These are phyloP conservation scores for Puccinellia tenuiflora DNA, from an alignment of 176 grass and related monocot species.

Conservation along the genomic window DNA sequence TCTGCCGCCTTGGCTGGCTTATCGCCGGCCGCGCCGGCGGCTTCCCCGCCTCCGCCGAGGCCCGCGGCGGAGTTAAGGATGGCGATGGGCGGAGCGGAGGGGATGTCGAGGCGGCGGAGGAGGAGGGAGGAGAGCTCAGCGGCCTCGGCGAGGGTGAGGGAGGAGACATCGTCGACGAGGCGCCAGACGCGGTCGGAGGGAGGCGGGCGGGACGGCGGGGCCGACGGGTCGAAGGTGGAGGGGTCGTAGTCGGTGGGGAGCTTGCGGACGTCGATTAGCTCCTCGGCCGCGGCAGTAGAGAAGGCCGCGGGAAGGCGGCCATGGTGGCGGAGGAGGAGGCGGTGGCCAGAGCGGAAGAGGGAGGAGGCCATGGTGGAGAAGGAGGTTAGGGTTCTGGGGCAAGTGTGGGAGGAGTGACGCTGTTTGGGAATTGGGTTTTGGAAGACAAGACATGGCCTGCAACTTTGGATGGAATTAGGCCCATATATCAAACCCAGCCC, in stretches of 20 bases:
- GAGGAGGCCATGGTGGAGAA: slow-evolving; percentile 32
- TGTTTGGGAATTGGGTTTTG: slow-evolving; percentile 1
- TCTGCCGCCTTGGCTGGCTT: slow-evolving; percentile 64
- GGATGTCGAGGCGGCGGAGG: slow-evolving; percentile 43
- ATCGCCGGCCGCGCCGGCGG: slow-evolving; percentile 6
- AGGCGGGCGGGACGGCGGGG: slow-evolving; percentile 40
- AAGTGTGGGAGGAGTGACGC: neutral
- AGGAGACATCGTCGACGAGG: slow-evolving; percentile 81
- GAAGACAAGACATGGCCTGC: neutral
- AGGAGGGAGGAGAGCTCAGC: slow-evolving; percentile 65
- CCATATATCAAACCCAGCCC: neutral
- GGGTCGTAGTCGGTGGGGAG: slow-evolving; percentile 71
- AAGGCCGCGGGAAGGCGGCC: slow-evolving; percentile 21
- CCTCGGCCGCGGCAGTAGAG: slow-evolving; percentile 25
- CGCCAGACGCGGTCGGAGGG: slow-evolving; percentile 93
- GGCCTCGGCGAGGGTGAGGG: slow-evolving; percentile 62
- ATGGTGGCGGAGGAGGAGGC: slow-evolving; percentile 9
- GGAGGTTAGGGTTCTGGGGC: slow-evolving; percentile 47
- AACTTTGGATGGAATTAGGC: neutral
- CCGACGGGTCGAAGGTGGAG: slow-evolving; percentile 57
- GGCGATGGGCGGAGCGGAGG: slow-evolving; percentile 51
- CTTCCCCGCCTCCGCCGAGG: slow-evolving; percentile 16
- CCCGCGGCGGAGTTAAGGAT: slow-evolving; percentile 79
- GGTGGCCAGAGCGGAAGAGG: slow-evolving; percentile 59
- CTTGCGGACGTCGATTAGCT: slow-evolving; percentile 61